phyloP scores from a whole-genome alignment of 805 yeast genomes.

The Yarrowia sp. region DNA sequence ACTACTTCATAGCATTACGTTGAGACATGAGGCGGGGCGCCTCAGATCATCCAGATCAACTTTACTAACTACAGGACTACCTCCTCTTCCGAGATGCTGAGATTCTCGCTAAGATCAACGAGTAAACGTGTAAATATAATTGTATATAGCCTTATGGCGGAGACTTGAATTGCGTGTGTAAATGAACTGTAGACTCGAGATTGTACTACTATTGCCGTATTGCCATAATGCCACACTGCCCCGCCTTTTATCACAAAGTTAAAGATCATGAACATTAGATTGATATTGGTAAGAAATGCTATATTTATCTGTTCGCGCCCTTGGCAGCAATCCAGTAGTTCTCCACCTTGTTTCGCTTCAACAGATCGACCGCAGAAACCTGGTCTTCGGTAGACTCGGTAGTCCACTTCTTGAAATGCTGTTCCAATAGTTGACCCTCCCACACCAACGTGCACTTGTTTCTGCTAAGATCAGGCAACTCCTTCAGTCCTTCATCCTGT shows the following conservation, averaged over 20 bases:
- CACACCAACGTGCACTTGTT: conserved; percentile 64
- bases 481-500: conserved; percentile 27
- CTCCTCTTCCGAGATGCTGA: conserved; percentile 90
- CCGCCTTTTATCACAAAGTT: too few species aligned
- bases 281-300: background rate
- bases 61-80: conserved; percentile 47
- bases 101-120: conserved; percentile 83
- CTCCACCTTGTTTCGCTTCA: conserved; percentile 61
- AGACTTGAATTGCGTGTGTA: background rate
- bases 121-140: conserved; percentile 38
- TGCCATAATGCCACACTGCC: background rate
- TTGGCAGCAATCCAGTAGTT: conserved; percentile 58
- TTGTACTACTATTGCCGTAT: too few species aligned
- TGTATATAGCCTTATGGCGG: conserved; percentile 37
- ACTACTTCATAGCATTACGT: background rate
- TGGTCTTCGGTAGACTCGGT: conserved; percentile 60
- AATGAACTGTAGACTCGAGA: too few species aligned
- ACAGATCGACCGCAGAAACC: conserved; percentile 58
- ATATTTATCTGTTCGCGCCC: background rate
- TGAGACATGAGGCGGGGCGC: background rate
- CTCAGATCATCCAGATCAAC: conserved; percentile 17
- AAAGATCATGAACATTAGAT: background rate
- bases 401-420: conserved; percentile 74
- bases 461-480: conserved; percentile 44
- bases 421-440: conserved; percentile 68